Base-by-base conservation (phyloP, 192 early-diverging fungal genomes). In the Chytriomyces hyalinus region DNA sequence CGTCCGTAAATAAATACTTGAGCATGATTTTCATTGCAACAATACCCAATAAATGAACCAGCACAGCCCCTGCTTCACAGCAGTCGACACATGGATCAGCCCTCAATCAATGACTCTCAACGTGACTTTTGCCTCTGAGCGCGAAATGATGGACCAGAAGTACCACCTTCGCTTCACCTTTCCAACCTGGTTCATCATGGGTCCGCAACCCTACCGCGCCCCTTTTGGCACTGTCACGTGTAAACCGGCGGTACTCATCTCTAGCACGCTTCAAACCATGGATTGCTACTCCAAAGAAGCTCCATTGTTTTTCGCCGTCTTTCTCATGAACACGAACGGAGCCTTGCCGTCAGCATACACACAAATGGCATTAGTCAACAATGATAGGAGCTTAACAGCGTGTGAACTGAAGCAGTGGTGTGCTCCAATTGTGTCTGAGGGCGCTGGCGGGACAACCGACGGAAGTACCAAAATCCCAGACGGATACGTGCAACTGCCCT, bases 151-250 rank as follows among this genome's bases (percentile, higher is more conserved):
- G 66, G 46, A 22, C 9, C 49, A 70, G 53, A 26, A n/a, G n/a
- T 70, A 70, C 26, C 22, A 70, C 10, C 7, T 70, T 8, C 22
- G 47, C n/a, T 70, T 70, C 68, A 51, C 17, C 10, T 76, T 76
- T 48, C 74, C 74, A n/a, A 26, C 62, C 6, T 64, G 44, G 24
- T 76, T 48, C 64, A 22, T n/a, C 7, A 76, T 76, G 61, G 74
- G 74, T 3, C 62, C 64, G 15, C 74, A 76, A 43, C 74, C 74
- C 17, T 76, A 66, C 46, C 74, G 74, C 10, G 74, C 74, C 15
- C 74, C 74, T 1, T 17, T 50, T 36, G 74, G 74, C 7, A 76
- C 61, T 49, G 74, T 76, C 64, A 76, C 13, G 24, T 76, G 74
- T 57, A 53, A 49, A 53, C n/a, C 48, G 2, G 7, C 68, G 49